Evolutionary conservation across 371 early-diverging fungal genomes (phyloP).

Genomic region (Pancytospora epiphaga): DNA sequence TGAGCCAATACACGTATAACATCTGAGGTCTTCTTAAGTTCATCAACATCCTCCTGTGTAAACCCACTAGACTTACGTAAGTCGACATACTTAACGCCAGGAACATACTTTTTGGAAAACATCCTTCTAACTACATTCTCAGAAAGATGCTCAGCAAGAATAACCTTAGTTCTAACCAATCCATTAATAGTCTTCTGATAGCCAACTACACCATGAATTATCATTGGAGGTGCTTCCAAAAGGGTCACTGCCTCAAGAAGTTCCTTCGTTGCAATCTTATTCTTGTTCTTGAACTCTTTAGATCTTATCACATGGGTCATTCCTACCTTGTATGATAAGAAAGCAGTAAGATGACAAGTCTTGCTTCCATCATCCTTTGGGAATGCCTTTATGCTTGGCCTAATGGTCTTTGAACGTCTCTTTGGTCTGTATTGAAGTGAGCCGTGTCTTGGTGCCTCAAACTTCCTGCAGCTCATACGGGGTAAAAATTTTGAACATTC

Average conservation of each 20-base stretch:
- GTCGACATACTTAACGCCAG: constrained; percentile 96
- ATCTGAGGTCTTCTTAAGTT: constrained; percentile 92
- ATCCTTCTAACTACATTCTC: constrained; percentile 93
- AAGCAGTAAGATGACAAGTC: constrained; percentile 92
- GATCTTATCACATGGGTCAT: constrained; percentile 99
- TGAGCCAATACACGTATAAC: constrained; percentile 93
- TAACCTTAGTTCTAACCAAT: constrained; percentile 84
- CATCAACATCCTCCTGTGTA: constrained; percentile 75
- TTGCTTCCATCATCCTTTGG: constrained; percentile 87
- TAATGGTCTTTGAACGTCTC: constrained; percentile 83
- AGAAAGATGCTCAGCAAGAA: constrained; percentile 93
- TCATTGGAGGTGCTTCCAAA: constrained; percentile 92
- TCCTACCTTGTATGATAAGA: constrained; percentile 97
- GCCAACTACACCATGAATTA: constrained; percentile 95
- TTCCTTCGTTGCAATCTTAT: constrained; percentile 66
- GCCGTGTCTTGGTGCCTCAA: constrained; percentile 85
- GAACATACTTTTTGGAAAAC: constrained; percentile 96
- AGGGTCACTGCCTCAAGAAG: constrained; percentile 96
- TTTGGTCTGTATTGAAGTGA: constrained; percentile 94
- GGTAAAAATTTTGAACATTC: constrained; percentile 23
- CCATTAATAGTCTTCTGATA: constrained; percentile 96
- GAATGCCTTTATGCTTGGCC: constrained; percentile 90
- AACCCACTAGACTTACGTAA: constrained; percentile 74
- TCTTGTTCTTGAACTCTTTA: constrained; percentile 68
- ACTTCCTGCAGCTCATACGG: constrained; percentile 62